These are phyloP conservation scores for Globisporangium barbulae DNA, from an alignment of 352 stramenopile genomes.

Conservation along the genomic window DNA sequence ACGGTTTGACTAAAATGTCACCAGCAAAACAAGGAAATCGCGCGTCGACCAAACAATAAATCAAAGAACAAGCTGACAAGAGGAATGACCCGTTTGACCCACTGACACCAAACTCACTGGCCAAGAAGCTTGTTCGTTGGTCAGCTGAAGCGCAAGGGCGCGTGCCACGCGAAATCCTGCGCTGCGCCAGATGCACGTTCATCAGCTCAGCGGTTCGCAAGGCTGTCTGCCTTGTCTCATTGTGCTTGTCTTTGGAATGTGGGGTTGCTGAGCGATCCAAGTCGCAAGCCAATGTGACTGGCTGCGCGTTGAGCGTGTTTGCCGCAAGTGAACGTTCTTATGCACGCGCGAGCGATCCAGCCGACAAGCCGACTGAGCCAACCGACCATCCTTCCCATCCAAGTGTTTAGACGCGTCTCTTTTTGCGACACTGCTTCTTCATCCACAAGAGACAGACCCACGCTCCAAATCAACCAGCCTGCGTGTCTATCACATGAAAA, in stretches of 20 bases:
- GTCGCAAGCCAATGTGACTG: background rate
- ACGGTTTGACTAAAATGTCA: background rate
- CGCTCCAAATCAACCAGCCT: background rate
- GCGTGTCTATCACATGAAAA: background rate
- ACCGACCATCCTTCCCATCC: background rate
- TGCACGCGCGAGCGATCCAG: background rate
- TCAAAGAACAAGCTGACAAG: background rate
- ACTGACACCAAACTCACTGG: background rate
- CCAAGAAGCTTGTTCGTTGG: background rate
- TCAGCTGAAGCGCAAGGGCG: background rate
- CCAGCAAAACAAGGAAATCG: background rate
- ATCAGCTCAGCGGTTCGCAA: background rate
- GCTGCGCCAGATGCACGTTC: background rate
- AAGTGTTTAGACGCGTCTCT: background rate
- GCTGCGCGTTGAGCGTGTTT: background rate
- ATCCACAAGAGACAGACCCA: constrained; percentile 9
- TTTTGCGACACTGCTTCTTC: background rate
- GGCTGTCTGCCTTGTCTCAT: constrained; percentile 9
- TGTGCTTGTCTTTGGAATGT: background rate
- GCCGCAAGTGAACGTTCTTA: background rate
- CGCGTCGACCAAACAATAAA: background rate
- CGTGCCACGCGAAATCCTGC: background rate
- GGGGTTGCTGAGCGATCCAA: background rate
- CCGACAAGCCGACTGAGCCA: background rate
- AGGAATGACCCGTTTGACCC: background rate